Evolutionary conservation across 805 yeast species (phyloP).

Genomic region (Ogataea philodendri): DNA sequence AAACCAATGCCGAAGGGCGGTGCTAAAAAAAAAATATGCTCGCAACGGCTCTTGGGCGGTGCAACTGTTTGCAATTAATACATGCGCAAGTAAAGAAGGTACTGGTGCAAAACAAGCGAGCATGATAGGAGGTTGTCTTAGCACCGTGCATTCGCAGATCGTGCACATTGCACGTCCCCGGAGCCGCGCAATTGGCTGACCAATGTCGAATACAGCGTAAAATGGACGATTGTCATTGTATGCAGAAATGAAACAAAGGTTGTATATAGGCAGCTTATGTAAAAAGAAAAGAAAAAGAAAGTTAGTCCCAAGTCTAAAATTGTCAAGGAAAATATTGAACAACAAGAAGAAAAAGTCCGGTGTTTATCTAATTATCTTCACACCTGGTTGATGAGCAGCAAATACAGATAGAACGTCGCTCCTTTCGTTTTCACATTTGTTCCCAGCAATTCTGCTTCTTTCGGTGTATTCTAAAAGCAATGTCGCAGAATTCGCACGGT

Average conservation of each 20-base stretch:
- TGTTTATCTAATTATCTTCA: not conserved
- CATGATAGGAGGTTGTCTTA: too few species aligned
- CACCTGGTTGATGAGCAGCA: slow-evolving; percentile 3
- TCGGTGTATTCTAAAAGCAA: not conserved
- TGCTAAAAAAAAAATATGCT: not conserved
- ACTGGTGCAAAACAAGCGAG: too few species aligned
- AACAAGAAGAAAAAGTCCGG: slow-evolving; percentile 1
- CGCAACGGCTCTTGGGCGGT: slow-evolving; percentile 10
- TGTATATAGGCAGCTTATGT: slow-evolving; percentile 3
- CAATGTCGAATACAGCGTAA: slow-evolving; percentile 1
- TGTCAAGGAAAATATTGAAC: slow-evolving; percentile 1
- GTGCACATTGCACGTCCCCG: too few species aligned
- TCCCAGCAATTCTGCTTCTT: not conserved
- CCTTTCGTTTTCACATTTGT: slow-evolving; percentile 1
- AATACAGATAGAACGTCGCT: not conserved
- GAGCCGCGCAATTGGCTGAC: too few species aligned
- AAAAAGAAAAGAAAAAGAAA: slow-evolving; percentile 5
- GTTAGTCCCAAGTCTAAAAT: slow-evolving; percentile 5
- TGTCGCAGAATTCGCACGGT: slow-evolving; percentile 11
- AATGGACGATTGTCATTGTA: slow-evolving; percentile 1
- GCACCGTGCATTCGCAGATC: too few species aligned
- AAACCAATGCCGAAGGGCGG: not conserved
- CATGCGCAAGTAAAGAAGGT: too few species aligned
- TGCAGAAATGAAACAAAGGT: not conserved
- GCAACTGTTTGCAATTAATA: too few species aligned